phyloP scores from a whole-genome alignment of 495 filamentous ascomycete species.

The Aspergillus taichungensis region DNA sequence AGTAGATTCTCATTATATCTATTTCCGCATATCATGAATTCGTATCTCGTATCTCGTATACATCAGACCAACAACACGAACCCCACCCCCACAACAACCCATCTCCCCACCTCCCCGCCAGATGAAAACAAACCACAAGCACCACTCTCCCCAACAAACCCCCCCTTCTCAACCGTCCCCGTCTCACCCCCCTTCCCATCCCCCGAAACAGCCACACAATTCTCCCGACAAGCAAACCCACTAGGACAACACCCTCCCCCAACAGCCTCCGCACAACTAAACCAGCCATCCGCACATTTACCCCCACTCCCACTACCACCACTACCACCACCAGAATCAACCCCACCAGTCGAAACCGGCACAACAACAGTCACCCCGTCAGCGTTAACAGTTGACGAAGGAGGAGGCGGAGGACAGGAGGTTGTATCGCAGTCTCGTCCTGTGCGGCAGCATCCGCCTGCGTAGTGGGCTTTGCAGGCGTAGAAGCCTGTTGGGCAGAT shows the following conservation, averaged over 20 bases:
- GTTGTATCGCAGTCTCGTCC: conserved; percentile 74
- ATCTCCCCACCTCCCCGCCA: neutral
- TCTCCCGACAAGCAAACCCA: conserved; percentile 64
- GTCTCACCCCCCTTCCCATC: conserved; percentile 18
- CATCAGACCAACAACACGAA: no score
- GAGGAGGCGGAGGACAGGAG: conserved; percentile 47
- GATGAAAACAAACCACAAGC: neutral
- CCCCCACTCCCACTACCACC: conserved; percentile 15
- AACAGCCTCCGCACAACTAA: conserved; percentile 53
- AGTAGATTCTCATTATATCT: no score
- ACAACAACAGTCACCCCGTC: conserved; percentile 61
- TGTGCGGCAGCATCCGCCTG: conserved; percentile 71
- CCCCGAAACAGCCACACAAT: conserved; percentile 50
- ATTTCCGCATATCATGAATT: no score
- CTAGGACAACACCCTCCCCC: conserved; percentile 73
- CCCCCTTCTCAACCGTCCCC: conserved; percentile 50
- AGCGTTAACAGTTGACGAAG: conserved; percentile 51
- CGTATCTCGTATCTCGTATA: no score
- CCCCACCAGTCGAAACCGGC: conserved; percentile 32
- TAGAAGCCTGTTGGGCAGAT: conserved; percentile 70
- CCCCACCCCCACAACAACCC: conserved; percentile 3
- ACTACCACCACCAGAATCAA: no score
- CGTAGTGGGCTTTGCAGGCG: conserved; percentile 55
- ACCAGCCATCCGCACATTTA: conserved; percentile 71
- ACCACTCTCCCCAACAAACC: conserved; percentile 19